Evolutionary conservation across 805 yeast species (phyloP), one percentile per base, ranked within the genome.

Genomic region (Cyberlindnera mrakii): DNA sequence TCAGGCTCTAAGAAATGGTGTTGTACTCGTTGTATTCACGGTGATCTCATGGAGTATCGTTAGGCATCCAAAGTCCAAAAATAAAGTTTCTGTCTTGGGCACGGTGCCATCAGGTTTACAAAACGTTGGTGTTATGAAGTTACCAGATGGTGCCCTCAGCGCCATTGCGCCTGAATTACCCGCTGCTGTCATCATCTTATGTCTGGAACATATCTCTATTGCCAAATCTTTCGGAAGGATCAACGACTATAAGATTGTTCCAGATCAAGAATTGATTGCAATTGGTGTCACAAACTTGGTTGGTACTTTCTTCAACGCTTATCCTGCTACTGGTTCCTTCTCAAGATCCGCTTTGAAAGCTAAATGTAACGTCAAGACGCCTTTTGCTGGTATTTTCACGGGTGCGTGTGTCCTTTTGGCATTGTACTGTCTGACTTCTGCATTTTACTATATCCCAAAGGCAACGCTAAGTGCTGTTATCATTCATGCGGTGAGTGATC

Each of bases 321-420:
- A 90, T 63, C 97, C 97, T 8, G 89, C 96, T 7, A 90, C 97
- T 5, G 97, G 97, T 37, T 90, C 97, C 1, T 90, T 90, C 64
- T 85, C 95, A 16, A 82, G 97, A 70, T 85, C 96, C 36, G 97
- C 97, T 7, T 74, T 90, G 56, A 90, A 91, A 67, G 82, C 95
- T 40, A 90, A 90, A 66, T 90, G 96, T 74, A 95, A 96, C 61
- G 97, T 90, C 37, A 78, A 89, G 59, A 90, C 97, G 17, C 97
- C 97, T 30, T 69, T 90, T 47, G 95, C 96, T 36, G 96, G 96
- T 67, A 73, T 88, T 34, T 85, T 81, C 64, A 85, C 96, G 11
- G 97, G 96, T 60, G 78, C 77, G 36, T 89, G 91, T 65, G 97
- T 90, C 20, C 66, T 90, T 49, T 68, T 90, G 49, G 96, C 97